A percentile compares a stretch with the other conserved stretches of the same genome.
Conservation (phyloP, 352 stramenopile genomes). For the Pythium biforme region DNA sequence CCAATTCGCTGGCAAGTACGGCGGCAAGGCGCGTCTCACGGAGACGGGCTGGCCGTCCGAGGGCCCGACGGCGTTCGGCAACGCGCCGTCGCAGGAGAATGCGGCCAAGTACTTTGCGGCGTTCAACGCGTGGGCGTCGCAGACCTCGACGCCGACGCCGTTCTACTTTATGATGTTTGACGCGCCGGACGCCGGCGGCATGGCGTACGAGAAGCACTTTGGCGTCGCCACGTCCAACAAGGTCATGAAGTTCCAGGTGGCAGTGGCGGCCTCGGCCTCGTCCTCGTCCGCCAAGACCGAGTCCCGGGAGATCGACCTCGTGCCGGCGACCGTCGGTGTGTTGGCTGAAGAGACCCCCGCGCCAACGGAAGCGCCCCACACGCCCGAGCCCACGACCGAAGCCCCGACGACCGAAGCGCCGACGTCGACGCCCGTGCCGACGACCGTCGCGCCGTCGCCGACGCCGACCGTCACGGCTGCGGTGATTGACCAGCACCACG, state of each 20-base stretch:
- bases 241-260: slow-evolving; percentile 14
- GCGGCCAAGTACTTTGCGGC: slow-evolving; percentile 46
- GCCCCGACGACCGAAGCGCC: slow-evolving; percentile 2
- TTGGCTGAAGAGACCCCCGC: neutral
- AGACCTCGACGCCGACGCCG: slow-evolving; percentile 25
- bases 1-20: slow-evolving; percentile 24
- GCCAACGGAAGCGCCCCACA: slow-evolving; percentile 12
- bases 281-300: neutral
- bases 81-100: slow-evolving; percentile 33
- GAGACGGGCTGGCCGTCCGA: slow-evolving; percentile 30
- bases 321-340: neutral
- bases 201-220: slow-evolving; percentile 60
- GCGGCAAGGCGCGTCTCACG: slow-evolving; percentile 28
- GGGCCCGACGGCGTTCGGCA: slow-evolving; percentile 26
- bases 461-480: neutral
- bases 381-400: neutral
- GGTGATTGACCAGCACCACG: neutral
- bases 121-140: slow-evolving; percentile 34
- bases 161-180: slow-evolving; percentile 76
- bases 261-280: neutral
- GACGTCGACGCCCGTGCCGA: neutral
- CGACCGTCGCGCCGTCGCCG: slow-evolving; percentile 3
- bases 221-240: slow-evolving; percentile 25
- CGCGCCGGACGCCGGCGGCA: slow-evolving; percentile 28
- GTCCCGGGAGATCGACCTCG: neutral